Base-by-base conservation (phyloP, 2,329 filamentous ascomycete species). In the Diplocarpon mali region DNA sequence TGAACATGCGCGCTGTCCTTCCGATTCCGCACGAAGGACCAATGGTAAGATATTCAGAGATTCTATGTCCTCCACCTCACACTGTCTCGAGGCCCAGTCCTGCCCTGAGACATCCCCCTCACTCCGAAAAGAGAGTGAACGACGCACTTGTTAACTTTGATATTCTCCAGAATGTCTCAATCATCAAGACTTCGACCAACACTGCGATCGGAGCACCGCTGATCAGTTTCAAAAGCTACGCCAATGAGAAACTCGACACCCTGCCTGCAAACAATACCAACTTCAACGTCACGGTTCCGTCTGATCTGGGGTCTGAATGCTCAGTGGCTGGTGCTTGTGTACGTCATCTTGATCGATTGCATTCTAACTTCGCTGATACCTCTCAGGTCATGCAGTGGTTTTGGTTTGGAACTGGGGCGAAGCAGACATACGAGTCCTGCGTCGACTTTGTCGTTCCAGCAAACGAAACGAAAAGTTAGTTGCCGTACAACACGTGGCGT, bases 401-500 rank as follows among this genome's bases (percentile, higher is more conserved):
- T 60, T 74, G 71, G 71, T 64, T 71, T 51, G 69, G 70, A n/a
- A 56, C 63, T 13, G 54, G 50, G 32, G 65, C 71, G 38, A 57
- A 69, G 53, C 72, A 76, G 64, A 73, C 71, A n/a, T 75, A 75
- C 58, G 69, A 73, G 61, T 64, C 64, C 44, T 75, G 72, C 56
- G 63, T 75, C 45, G 72, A 75, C 57, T 73, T 76, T 16, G 40
- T 45, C 9, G 47, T 54, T 7, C 32, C 40, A 9, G 43, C 16
- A 27, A 24, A 24, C 20, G 20, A 24, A 24, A 24, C 20, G 3
- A 3, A 7, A 24, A 24, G 3, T 3, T 24, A 35, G 30, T 14
- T 32, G 9, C 30, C 10, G 30, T 3, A 14, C 4, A 16, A 13
- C 24, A 11, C 31, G 27, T 29, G 10, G 39, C 8, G 14, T 29